Evolutionary conservation across 495 filamentous ascomycete species (phyloP).

Genomic region (Hypoxylon lienhwacheense): DNA sequence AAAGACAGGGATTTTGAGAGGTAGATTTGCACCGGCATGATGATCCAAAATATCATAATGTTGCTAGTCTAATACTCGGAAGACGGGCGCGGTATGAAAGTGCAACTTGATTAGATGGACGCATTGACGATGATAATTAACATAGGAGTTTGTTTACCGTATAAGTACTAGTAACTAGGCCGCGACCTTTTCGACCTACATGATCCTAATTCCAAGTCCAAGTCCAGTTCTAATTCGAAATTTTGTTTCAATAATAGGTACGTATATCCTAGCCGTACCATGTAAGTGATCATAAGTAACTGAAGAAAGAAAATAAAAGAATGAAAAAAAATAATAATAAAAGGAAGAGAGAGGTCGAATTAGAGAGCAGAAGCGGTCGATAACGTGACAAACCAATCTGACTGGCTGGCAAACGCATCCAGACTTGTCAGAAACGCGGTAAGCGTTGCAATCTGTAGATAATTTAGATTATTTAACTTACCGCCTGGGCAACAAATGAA

Average conservation of each 20-base stretch:
- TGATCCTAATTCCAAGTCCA: too few species aligned
- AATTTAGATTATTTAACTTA: conserved; percentile 31
- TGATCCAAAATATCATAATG: conserved; percentile 27
- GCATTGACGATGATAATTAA: conserved; percentile 37
- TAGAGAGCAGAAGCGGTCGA: conserved; percentile 14
- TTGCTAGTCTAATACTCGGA: conserved; percentile 29
- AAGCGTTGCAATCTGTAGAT: conserved; percentile 28
- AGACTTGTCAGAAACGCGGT: conserved; percentile 30
- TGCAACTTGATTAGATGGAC: conserved; percentile 31
- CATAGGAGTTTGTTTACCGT: conserved; percentile 6
- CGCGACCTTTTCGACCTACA: conserved; percentile 25
- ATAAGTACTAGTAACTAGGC: conserved; percentile 10
- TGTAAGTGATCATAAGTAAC: too few species aligned
- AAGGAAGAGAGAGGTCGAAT: conserved; percentile 30
- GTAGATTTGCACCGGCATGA: conserved; percentile 28
- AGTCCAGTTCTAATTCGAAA: too few species aligned
- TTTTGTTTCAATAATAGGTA: too few species aligned
- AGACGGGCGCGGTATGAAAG: conserved; percentile 34
- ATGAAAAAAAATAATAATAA: too few species aligned
- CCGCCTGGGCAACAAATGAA: conserved; percentile 15
- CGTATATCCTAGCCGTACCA: too few species aligned
- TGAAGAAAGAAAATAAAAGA: too few species aligned
- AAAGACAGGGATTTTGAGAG: conserved; percentile 10
- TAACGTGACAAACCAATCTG: conserved; percentile 20
- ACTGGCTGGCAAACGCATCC: conserved; percentile 21